Evolutionary conservation across 768 basidiomycete species (phyloP).

Genomic region (Dendrothele bispora): DNA sequence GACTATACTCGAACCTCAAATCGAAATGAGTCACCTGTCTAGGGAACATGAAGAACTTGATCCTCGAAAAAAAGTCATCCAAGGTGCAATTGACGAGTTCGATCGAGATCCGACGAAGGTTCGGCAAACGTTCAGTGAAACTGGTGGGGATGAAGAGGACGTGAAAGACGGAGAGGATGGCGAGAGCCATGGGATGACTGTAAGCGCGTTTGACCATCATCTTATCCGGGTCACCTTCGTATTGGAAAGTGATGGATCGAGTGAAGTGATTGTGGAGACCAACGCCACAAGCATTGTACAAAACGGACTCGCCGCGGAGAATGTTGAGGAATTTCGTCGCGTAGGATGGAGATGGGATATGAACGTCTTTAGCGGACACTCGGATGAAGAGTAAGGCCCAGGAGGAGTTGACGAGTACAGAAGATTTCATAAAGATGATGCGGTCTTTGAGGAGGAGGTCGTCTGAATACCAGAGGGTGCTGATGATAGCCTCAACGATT

Average conservation of each 20-base stretch:
- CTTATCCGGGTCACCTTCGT: not conserved
- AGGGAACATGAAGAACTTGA: not conserved
- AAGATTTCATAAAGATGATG: constrained; percentile 3
- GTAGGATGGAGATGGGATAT: not conserved
- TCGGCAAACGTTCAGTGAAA: not conserved
- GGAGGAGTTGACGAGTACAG: not conserved
- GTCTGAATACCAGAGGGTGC: not conserved
- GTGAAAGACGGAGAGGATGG: not conserved
- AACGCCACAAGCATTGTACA: not conserved
- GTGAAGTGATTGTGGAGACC: not conserved
- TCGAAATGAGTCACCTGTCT: constrained; percentile 5
- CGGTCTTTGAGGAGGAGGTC: not conserved
- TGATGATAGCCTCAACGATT: not conserved
- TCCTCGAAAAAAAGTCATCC: not conserved
- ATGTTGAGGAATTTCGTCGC: constrained; percentile 1
- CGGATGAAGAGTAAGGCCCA: not conserved
- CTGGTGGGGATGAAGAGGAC: not conserved
- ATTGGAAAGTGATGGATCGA: constrained; percentile 3
- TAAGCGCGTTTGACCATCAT: not conserved
- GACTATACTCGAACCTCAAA: not conserved
- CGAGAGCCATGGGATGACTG: constrained; percentile 2
- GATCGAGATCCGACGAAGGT: constrained; percentile 3
- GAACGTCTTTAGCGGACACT: not conserved
- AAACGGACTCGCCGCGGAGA: constrained; percentile 1
- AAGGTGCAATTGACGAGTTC: not conserved